Percentiles rank a stretch among this genome's conserved stretches.
Evolutionary conservation across 768 basidiomycete species (phyloP).

Genomic region (Tylopilus felleus): DNA sequence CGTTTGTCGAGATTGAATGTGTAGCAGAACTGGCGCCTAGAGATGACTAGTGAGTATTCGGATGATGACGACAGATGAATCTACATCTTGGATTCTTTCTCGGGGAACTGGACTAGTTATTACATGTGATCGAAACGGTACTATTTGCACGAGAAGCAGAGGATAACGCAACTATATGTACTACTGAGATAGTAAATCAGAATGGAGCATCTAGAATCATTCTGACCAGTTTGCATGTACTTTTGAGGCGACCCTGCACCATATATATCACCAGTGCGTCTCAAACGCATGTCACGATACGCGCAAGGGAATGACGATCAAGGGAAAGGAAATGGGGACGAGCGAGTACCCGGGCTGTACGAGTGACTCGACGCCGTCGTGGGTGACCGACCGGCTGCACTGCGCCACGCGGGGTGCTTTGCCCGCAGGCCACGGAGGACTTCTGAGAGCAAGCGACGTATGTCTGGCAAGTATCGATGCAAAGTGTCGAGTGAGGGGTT

Average conservation of each 20-base stretch:
- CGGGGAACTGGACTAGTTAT: not conserved
- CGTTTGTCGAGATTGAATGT: constrained; percentile 61
- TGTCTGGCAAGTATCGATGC: constrained; percentile 36
- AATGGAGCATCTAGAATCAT: not conserved
- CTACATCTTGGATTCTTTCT: not conserved
- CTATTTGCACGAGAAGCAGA: not conserved
- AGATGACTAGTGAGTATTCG: not conserved
- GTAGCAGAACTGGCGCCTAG: constrained; percentile 39
- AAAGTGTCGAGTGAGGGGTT: constrained; percentile 33
- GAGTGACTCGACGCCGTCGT: constrained; percentile 2
- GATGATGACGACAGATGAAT: not conserved
- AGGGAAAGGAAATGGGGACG: constrained; percentile 2
- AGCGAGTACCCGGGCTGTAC: not conserved
- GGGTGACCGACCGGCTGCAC: constrained; percentile 12
- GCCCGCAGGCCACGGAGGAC: constrained; percentile 40
- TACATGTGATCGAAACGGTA: not conserved
- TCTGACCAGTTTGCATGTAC: not conserved
- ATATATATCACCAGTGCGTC: not conserved
- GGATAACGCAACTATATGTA: not conserved
- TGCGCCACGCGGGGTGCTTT: constrained; percentile 40
- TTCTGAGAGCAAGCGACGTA: constrained; percentile 35
- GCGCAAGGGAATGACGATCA: constrained; percentile 5
- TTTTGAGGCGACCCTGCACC: not conserved
- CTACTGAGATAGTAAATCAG: not conserved
- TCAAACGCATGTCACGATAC: constrained; percentile 4